These are phyloP conservation scores for Arabidopsis lyrata DNA, from an alignment of 441 rosid species.

Conservation along the genomic window DNA sequence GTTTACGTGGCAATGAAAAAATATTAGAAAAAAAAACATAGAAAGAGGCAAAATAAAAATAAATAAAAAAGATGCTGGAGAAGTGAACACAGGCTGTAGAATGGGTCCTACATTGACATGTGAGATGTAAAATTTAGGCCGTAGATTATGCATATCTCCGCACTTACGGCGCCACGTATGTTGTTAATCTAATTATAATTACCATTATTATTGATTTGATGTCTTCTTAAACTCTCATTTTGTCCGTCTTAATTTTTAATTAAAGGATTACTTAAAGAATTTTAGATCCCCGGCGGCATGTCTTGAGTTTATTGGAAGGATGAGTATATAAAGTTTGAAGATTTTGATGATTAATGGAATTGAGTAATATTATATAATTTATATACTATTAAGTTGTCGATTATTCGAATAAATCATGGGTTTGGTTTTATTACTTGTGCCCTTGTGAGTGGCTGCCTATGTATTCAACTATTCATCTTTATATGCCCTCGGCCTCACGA, in stretches of 20 bases:
- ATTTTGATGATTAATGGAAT: neutral
- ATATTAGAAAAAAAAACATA: neutral
- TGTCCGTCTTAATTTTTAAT: conserved; percentile 14
- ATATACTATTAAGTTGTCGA: neutral
- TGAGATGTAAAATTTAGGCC: conserved; percentile 28
- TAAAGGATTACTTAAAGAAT: neutral
- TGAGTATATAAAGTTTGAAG: conserved; percentile 20
- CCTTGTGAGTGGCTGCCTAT: conserved; percentile 20
- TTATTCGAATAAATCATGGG: conserved; percentile 28
- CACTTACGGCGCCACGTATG: conserved; percentile 41
- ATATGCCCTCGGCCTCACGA: neutral
- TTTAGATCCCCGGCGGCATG: conserved; percentile 7
- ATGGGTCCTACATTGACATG: conserved; percentile 35
- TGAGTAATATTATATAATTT: neutral
- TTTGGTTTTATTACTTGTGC: conserved; percentile 19
- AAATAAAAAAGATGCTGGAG: conserved; percentile 1
- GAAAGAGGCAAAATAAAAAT: neutral
- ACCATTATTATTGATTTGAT: conserved; percentile 29
- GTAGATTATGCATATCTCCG: conserved; percentile 40
- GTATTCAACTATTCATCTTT: conserved; percentile 25
- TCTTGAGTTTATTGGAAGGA: conserved; percentile 30
- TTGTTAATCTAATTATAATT: conserved; percentile 20
- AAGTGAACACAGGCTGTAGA: conserved; percentile 40
- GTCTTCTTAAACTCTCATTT: conserved; percentile 17
- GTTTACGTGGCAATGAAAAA: conserved; percentile 25